These are phyloP conservation scores for Schizophyllum amplum DNA, from an alignment of 1,284 basidiomycete genomes.

Conservation along the genomic window DNA sequence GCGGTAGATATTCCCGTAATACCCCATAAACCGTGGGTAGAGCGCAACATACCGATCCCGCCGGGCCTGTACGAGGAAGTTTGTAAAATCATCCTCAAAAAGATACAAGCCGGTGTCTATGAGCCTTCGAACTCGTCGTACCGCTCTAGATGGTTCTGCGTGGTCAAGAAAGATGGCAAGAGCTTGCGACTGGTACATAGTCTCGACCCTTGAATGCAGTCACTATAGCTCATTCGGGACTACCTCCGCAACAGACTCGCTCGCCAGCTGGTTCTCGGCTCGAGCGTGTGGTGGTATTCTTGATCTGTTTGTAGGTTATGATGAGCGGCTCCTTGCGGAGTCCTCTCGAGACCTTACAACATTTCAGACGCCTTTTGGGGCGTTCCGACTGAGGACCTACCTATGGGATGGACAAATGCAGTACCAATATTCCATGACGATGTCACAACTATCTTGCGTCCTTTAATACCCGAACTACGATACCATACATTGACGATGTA, in stretches of 20 bases:
- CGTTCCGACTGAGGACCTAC: slow-evolving; percentile 17
- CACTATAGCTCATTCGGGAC: slow-evolving; percentile 11
- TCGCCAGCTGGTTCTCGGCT: slow-evolving; percentile 10
- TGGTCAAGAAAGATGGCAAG: slow-evolving; percentile 19
- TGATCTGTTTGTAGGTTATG: no score
- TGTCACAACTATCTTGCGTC: slow-evolving; percentile 19
- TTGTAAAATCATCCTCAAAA: slow-evolving; percentile 7
- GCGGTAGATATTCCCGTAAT: slow-evolving; percentile 5
- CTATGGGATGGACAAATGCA: slow-evolving; percentile 25
- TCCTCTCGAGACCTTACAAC: slow-evolving; percentile 15
- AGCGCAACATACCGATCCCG: slow-evolving; percentile 9
- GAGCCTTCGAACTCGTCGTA: slow-evolving; percentile 9
- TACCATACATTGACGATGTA: no score
- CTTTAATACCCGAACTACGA: slow-evolving; percentile 19
- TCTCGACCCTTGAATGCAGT: slow-evolving; percentile 14
- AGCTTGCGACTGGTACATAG: slow-evolving; percentile 17
- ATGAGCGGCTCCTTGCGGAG: slow-evolving; percentile 10
- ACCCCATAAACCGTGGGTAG: slow-evolving; percentile 2
- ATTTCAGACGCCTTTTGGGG: slow-evolving; percentile 20
- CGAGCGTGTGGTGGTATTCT: slow-evolving; percentile 12
- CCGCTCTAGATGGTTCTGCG: slow-evolving; percentile 10
- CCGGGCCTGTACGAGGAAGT: slow-evolving; percentile 11
- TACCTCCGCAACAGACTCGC: slow-evolving; percentile 9
- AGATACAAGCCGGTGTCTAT: no score
- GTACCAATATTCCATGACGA: slow-evolving; percentile 20